Conservation (phyloP, 75 land plant species). For the Ceratopteris richardii region DNA sequence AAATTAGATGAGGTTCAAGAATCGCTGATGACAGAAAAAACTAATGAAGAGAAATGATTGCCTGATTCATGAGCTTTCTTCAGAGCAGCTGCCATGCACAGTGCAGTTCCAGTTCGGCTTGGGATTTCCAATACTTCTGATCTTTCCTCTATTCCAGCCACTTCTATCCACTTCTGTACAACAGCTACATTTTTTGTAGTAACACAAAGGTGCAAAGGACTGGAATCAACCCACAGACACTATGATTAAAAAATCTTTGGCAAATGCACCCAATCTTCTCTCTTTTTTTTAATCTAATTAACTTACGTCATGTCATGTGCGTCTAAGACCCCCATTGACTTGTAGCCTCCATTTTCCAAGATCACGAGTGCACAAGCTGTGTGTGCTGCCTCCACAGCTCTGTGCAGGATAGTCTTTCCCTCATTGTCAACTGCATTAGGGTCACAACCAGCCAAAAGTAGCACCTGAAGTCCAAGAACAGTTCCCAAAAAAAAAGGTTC, state of each 20-base stretch:
- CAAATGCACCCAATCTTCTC: too few species aligned
- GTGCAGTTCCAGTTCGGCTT: constrained; percentile 64
- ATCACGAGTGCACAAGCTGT: constrained; percentile 82
- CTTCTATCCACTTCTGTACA: constrained; percentile 73
- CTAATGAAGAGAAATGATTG: constrained; percentile 16
- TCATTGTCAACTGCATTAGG: constrained; percentile 86
- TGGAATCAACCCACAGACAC: too few species aligned
- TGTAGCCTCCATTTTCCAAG: constrained; percentile 85
- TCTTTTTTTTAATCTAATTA: not conserved
- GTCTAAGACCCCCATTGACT: constrained; percentile 65
- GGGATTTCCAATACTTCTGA: constrained; percentile 60
- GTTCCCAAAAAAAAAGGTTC: not conserved
- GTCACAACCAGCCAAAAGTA: constrained; percentile 84
- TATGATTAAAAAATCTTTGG: too few species aligned
- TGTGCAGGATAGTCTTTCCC: constrained; percentile 83
- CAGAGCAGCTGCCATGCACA: constrained; percentile 85
- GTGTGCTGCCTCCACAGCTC: constrained; percentile 67
- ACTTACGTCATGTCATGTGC: constrained; percentile 66
- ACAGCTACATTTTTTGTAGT: constrained; percentile 78
- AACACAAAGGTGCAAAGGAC: constrained; percentile 80
- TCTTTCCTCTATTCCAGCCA: constrained; percentile 66
- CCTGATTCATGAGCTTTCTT: constrained; percentile 89
- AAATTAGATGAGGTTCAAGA: too few species aligned
- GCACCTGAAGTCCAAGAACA: constrained; percentile 37
- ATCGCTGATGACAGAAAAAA: not conserved